Percentiles rank a stretch among this genome's conserved stretches.
phyloP scores from a whole-genome alignment of 2,329 filamentous ascomycete species.

The Fusarium verticillioides region DNA sequence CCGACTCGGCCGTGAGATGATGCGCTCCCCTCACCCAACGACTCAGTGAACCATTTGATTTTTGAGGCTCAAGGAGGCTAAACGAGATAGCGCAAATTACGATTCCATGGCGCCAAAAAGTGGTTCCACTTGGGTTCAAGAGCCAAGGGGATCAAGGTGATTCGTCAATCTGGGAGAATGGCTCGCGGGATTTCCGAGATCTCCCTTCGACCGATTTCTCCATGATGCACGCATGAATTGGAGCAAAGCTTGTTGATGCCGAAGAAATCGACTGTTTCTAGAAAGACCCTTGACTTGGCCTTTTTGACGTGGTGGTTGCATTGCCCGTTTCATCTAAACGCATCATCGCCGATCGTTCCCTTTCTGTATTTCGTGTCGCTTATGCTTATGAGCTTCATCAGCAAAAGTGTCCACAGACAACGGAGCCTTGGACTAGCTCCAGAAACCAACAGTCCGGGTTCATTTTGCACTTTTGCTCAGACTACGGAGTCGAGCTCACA shows the following conservation, averaged over 20 bases:
- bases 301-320: not conserved
- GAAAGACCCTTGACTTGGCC: not conserved
- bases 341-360: not conserved
- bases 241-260: not conserved
- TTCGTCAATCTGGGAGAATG: not conserved
- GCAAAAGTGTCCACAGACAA: not conserved
- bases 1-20: not conserved
- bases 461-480: not conserved
- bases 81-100: constrained; percentile 19
- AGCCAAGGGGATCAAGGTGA: not conserved
- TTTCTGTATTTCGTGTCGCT: not conserved
- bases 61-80: constrained; percentile 27
- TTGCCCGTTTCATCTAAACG: not conserved
- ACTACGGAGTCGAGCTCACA: not conserved
- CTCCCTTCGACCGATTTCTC: constrained; percentile 15
- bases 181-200: constrained; percentile 18
- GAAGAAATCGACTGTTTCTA: not conserved
- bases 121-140: not conserved
- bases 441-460: not conserved
- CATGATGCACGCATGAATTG: not conserved
- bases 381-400: not conserved
- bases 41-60: constrained; percentile 9
- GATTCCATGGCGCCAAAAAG: not conserved
- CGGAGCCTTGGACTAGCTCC: not conserved
- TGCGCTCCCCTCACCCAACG: not conserved